phyloP scores from a whole-genome alignment of 2,329 filamentous ascomycete genomes.

The Paracorniculantispora psalliotae region DNA sequence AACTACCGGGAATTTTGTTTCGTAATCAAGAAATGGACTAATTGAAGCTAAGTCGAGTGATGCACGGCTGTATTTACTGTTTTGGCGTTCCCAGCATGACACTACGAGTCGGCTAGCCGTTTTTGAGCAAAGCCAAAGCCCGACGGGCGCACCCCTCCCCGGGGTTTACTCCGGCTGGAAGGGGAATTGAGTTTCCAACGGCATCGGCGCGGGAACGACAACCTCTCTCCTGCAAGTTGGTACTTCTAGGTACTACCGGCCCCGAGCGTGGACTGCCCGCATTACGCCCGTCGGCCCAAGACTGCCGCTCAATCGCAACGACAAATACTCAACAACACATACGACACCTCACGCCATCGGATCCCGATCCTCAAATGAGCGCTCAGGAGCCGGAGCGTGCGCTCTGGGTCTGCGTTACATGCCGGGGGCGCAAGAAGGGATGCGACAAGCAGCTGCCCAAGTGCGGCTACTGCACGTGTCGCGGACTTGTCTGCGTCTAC shows the following conservation, averaged over 20 bases:
- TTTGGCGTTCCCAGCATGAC: neutral
- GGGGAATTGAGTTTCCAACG: neutral
- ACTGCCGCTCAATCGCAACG: neutral
- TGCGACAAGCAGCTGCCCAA: conserved; percentile 8
- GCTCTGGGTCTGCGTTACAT: conserved; percentile 5
- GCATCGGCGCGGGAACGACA: neutral
- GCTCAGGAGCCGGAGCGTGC: neutral
- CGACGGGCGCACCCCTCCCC: neutral
- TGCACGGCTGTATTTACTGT: neutral
- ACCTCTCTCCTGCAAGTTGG: neutral
- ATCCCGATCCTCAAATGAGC: neutral
- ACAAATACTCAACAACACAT: neutral
- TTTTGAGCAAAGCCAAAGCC: neutral
- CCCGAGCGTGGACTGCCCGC: neutral
- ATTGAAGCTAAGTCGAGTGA: neutral
- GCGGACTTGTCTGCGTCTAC: conserved; percentile 1
- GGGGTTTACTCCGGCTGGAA: neutral
- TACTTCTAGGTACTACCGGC: neutral
- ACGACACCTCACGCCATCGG: neutral
- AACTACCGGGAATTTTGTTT: neutral
- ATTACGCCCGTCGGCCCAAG: neutral
- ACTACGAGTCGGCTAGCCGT: neutral
- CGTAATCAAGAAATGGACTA: neutral
- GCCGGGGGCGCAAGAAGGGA: conserved; percentile 2
- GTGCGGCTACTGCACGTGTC: conserved; percentile 6